Evolutionary conservation across 2,329 filamentous ascomycete species (phyloP).

Genomic region (Clonostachys byssicola): DNA sequence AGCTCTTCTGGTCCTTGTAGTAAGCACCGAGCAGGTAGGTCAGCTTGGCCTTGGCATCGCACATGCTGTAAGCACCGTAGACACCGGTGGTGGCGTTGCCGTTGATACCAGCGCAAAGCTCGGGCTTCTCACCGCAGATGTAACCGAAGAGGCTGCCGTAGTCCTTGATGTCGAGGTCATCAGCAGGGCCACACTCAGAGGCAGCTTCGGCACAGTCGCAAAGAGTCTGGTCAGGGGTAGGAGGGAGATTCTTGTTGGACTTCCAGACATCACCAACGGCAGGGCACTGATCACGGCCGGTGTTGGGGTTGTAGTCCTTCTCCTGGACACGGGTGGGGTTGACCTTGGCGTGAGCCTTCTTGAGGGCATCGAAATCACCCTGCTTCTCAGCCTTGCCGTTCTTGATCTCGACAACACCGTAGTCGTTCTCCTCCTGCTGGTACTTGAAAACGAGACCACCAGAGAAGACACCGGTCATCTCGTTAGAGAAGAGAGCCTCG

Average conservation of each 20-base stretch:
- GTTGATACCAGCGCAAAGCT: constrained; percentile 64
- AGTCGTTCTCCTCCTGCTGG: constrained; percentile 87
- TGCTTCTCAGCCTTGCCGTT: constrained; percentile 60
- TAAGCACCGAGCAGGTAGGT: constrained; percentile 72
- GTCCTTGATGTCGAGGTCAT: constrained; percentile 49
- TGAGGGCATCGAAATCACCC: constrained; percentile 71
- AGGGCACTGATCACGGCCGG: constrained; percentile 54
- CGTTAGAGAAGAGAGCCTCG: constrained; percentile 66
- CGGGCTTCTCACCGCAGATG: constrained; percentile 58
- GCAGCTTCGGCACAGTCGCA: constrained; percentile 83
- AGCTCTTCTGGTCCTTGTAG: constrained; percentile 53
- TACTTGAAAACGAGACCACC: constrained; percentile 99
- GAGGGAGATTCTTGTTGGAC: constrained; percentile 64
- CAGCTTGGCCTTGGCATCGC: constrained; percentile 65
- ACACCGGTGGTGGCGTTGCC: constrained; percentile 62
- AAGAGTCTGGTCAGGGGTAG: constrained; percentile 71
- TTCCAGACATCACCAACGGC: constrained; percentile 61
- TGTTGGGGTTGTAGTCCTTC: constrained; percentile 58
- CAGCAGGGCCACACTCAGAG: constrained; percentile 65
- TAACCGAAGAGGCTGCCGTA: constrained; percentile 68
- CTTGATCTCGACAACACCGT: constrained; percentile 67
- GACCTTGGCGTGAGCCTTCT: constrained; percentile 64
- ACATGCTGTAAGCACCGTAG: constrained; percentile 79
- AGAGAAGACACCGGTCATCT: constrained; percentile 87
- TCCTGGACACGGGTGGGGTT: constrained; percentile 63